Percentiles rank a stretch among this genome's conserved stretches.
Conservation (phyloP, 768 basidiomycete species). For the Leccinellum rugosiceps region DNA sequence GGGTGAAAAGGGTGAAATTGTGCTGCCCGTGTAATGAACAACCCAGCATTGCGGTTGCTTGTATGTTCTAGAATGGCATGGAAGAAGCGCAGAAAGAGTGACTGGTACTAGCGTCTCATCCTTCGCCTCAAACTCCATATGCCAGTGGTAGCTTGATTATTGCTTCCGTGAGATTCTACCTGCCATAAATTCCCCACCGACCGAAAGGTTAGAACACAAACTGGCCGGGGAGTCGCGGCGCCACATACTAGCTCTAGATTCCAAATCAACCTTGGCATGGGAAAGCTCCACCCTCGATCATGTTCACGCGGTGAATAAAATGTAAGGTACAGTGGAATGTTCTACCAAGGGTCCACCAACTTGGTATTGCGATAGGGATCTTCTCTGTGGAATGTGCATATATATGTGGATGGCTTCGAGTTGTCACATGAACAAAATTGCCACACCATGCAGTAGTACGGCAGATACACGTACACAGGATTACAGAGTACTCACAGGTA, state of each 20-base stretch:
- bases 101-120: neutral
- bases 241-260: neutral
- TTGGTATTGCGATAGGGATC: neutral
- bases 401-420: neutral
- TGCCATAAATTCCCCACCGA: neutral
- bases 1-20: too few species aligned
- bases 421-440: neutral
- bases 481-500: too few species aligned
- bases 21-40: neutral
- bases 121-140: neutral
- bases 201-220: neutral
- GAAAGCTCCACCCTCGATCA: neutral
- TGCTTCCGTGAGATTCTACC: neutral
- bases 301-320: neutral
- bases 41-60: neutral
- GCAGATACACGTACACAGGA: too few species aligned
- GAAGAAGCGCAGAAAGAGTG: neutral
- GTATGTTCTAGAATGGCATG: neutral
- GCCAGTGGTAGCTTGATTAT: neutral
- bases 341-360: neutral
- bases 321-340: neutral
- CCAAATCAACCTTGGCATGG: neutral
- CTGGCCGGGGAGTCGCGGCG: too few species aligned
- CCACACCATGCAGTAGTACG: too few species aligned
- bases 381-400: neutral